Conservation (phyloP, 2,329 filamentous ascomycete species). For the Diaporthe sp. region DNA sequence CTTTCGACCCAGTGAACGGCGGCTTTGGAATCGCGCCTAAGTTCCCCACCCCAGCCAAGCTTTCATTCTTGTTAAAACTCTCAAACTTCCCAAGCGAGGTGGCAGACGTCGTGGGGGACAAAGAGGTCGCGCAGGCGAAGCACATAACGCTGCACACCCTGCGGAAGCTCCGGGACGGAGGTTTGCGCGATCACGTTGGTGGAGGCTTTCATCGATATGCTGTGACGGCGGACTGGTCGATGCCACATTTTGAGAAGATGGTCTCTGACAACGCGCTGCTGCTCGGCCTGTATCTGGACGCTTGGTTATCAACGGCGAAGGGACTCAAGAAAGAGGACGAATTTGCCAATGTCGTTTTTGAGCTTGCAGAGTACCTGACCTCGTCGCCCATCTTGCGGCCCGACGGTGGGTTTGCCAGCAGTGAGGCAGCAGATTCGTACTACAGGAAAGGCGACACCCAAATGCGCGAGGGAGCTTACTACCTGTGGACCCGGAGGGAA, state of each 20-base stretch:
- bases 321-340: constrained; percentile 68
- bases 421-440: constrained; percentile 90
- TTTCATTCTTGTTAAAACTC: constrained; percentile 85
- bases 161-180: constrained; percentile 75
- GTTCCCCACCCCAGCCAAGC: constrained; percentile 89
- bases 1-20: constrained; percentile 84
- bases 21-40: constrained; percentile 89
- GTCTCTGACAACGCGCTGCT: constrained; percentile 93
- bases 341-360: constrained; percentile 82
- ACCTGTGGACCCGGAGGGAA: constrained; percentile 92
- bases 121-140: constrained; percentile 80
- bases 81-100: constrained; percentile 80
- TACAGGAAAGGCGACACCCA: constrained; percentile 81
- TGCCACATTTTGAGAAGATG: constrained; percentile 98
- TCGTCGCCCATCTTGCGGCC: constrained; percentile 75
- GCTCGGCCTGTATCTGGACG: constrained; percentile 86
- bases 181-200: constrained; percentile 69
- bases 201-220: constrained; percentile 81
- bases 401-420: constrained; percentile 85
- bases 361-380: constrained; percentile 89
- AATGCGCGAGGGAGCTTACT: constrained; percentile 92
- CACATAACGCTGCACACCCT: constrained; percentile 87
- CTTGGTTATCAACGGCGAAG: constrained; percentile 73
- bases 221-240: constrained; percentile 90
- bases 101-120: constrained; percentile 86